Evolutionary conservation across 345 rosid species (phyloP).

Genomic region (Laguncularia racemosa): DNA sequence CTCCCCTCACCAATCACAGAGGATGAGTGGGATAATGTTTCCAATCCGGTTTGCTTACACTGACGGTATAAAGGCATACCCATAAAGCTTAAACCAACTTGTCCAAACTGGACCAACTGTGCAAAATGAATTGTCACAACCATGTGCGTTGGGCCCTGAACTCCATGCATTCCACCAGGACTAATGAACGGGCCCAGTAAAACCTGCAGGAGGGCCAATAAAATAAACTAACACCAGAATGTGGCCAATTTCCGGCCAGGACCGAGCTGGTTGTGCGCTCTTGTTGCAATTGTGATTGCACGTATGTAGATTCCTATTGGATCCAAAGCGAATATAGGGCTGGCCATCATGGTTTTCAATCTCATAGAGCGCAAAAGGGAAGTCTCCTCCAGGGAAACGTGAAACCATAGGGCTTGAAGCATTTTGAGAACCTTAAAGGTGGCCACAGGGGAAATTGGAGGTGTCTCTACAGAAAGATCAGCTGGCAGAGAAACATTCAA

Average conservation of each 20-base stretch:
- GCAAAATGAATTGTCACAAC: slow-evolving; percentile 96
- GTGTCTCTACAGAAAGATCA: slow-evolving; percentile 89
- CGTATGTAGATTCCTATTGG: slow-evolving; percentile 60
- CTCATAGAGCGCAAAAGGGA: slow-evolving; percentile 81
- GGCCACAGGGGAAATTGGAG: slow-evolving; percentile 88
- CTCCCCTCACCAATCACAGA: slow-evolving; percentile 59
- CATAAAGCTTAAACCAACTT: slow-evolving; percentile 92
- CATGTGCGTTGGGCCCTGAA: slow-evolving; percentile 94
- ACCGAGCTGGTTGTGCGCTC: slow-evolving; percentile 47
- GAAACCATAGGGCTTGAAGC: slow-evolving; percentile 71
- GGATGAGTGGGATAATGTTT: slow-evolving; percentile 70
- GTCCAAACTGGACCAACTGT: slow-evolving; percentile 94
- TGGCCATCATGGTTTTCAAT: slow-evolving; percentile 87
- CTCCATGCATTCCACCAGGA: slow-evolving; percentile 80
- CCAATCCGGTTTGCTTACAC: slow-evolving; percentile 92
- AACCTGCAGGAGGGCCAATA: slow-evolving; percentile 84
- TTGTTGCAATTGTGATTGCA: slow-evolving; percentile 73
- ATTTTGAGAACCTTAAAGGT: slow-evolving; percentile 59
- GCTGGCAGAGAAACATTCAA: slow-evolving; percentile 88
- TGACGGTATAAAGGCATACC: slow-evolving; percentile 86
- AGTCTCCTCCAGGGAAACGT: slow-evolving; percentile 70
- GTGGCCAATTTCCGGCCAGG: slow-evolving; percentile 74
- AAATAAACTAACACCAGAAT: slow-evolving; percentile 84
- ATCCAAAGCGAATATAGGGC: slow-evolving; percentile 89
- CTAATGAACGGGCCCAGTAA: slow-evolving; percentile 80